These are phyloP conservation scores for Butyriboletus loyo DNA, from an alignment of 768 basidiomycete genomes.

Conservation along the genomic window DNA sequence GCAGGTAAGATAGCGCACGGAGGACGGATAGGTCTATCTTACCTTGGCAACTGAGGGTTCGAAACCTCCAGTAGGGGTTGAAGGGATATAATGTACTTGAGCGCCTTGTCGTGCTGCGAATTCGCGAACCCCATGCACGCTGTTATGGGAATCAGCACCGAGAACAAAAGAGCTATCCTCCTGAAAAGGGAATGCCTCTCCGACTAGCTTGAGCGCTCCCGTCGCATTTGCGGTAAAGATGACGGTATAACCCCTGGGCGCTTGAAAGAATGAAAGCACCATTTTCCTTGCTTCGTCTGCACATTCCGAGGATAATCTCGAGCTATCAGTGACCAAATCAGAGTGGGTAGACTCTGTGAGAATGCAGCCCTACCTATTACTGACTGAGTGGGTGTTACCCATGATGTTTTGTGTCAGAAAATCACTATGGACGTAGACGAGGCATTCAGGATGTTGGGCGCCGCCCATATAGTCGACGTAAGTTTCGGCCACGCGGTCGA, in stretches of 20 bases:
- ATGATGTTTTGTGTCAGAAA: conserved; percentile 66
- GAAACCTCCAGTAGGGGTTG: conserved; percentile 63
- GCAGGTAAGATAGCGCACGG: neutral
- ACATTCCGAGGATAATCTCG: conserved; percentile 62
- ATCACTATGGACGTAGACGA: conserved; percentile 65
- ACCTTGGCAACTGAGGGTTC: conserved; percentile 60
- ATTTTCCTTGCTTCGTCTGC: conserved; percentile 68
- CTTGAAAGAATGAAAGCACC: conserved; percentile 74
- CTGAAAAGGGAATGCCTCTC: conserved; percentile 74
- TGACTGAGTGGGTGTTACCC: conserved; percentile 84
- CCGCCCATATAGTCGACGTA: conserved; percentile 90
- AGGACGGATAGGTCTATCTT: conserved; percentile 7
- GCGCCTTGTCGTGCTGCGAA: conserved; percentile 60
- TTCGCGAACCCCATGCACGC: conserved; percentile 77
- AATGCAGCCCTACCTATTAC: conserved; percentile 53
- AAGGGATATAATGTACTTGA: conserved; percentile 59
- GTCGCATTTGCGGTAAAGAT: conserved; percentile 82
- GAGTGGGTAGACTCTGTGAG: neutral
- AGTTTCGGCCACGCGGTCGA: conserved; percentile 62
- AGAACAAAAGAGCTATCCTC: conserved; percentile 61
- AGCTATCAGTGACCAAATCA: conserved; percentile 40
- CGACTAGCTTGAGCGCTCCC: conserved; percentile 76
- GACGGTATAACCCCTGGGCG: conserved; percentile 73
- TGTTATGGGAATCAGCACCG: conserved; percentile 78
- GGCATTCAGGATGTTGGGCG: conserved; percentile 73